Evolutionary conservation across 768 basidiomycete species (phyloP).

Genomic region (Hysterangium stoloniferum): DNA sequence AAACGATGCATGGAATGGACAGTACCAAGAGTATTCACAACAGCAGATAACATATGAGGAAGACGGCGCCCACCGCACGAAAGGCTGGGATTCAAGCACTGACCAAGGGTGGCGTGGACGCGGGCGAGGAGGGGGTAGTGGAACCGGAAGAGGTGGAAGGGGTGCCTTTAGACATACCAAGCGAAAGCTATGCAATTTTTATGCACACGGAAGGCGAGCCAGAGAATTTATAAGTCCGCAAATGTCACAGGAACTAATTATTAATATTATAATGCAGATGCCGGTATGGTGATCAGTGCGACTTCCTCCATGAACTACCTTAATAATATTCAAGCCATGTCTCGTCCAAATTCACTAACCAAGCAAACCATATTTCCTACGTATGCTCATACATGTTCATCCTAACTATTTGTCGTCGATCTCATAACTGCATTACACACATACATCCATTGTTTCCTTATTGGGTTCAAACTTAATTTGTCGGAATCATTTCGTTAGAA

Average conservation of each 20-base stretch:
- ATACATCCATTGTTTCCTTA: background rate
- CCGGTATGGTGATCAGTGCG: constrained; percentile 83
- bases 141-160: constrained; percentile 41
- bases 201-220: constrained; percentile 89
- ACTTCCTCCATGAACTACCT: constrained; percentile 61
- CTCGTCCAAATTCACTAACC: background rate
- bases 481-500: no score
- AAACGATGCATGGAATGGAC: constrained; percentile 33
- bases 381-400: background rate
- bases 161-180: constrained; percentile 70
- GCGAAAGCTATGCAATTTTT: constrained; percentile 88
- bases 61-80: constrained; percentile 24
- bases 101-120: constrained; percentile 24
- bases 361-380: background rate
- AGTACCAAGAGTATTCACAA: constrained; percentile 35
- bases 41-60: constrained; percentile 21
- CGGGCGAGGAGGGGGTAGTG: constrained; percentile 41
- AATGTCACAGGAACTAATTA: constrained; percentile 29
- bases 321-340: background rate
- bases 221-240: constrained; percentile 28
- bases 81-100: constrained; percentile 5
- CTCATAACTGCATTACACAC: background rate
- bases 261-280: constrained; percentile 59
- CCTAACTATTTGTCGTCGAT: background rate
- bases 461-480: background rate